phyloP scores from a whole-genome alignment of 148 eudicot species.

The Rhododendron ferrugineum region DNA sequence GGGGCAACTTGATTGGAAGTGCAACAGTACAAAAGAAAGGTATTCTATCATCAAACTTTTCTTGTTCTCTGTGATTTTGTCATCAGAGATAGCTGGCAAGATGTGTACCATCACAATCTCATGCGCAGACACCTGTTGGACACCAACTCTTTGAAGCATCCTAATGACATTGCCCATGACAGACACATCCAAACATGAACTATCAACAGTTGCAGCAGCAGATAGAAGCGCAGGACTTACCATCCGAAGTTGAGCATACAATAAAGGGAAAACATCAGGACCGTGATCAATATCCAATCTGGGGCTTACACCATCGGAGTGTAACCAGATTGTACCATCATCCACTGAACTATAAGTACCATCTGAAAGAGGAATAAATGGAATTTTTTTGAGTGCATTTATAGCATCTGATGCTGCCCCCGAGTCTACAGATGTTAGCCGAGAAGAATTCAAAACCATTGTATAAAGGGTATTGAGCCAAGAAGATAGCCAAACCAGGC shows the following conservation, averaged over 20 bases:
- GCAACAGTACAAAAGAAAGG: slow-evolving; percentile 69
- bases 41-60: slow-evolving; percentile 57
- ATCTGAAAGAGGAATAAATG: slow-evolving; percentile 84
- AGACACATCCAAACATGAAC: slow-evolving; percentile 17
- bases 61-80: slow-evolving; percentile 18
- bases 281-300: slow-evolving; percentile 38
- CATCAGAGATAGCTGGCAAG: slow-evolving; percentile 61
- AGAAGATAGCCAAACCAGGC: slow-evolving; percentile 64
- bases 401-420: slow-evolving; percentile 42
- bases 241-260: slow-evolving; percentile 61
- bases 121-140: slow-evolving; percentile 75
- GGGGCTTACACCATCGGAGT: slow-evolving; percentile 33
- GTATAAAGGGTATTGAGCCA: slow-evolving; percentile 61
- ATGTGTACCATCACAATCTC: slow-evolving; percentile 75
- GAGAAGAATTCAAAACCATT: slow-evolving; percentile 40
- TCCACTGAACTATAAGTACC: slow-evolving; percentile 63
- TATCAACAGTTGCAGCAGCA: slow-evolving; percentile 37
- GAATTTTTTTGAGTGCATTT: slow-evolving; percentile 43
- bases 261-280: slow-evolving; percentile 48
- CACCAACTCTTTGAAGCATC: slow-evolving; percentile 72
- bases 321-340: slow-evolving; percentile 82
- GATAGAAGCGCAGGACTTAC: slow-evolving; percentile 64
- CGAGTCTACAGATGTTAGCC: slow-evolving; percentile 20
- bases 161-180: slow-evolving; percentile 39
- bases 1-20: slow-evolving; percentile 69